These are phyloP conservation scores for Chamaecyparis obtusa DNA, from an alignment of 75 land plant species.

Conservation along the genomic window DNA sequence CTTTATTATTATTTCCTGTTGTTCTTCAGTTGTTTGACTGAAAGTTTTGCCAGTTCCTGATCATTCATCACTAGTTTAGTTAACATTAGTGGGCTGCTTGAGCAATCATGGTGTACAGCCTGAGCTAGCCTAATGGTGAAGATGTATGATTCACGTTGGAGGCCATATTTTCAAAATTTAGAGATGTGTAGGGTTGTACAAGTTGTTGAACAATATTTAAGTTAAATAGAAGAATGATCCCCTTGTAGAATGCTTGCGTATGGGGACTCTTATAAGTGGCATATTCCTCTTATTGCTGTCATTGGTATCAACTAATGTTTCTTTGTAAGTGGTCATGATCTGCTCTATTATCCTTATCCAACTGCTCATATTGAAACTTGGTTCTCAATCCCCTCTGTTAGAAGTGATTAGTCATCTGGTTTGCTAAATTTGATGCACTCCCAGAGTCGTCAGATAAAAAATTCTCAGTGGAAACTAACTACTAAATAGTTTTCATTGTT, in stretches of 20 bases:
- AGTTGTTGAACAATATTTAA: too few species aligned
- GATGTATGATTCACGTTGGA: too few species aligned
- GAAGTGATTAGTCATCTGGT: neutral
- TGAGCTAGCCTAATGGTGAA: too few species aligned
- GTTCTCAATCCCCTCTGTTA: neutral
- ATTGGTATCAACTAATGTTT: neutral
- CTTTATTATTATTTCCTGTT: neutral
- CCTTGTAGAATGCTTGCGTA: too few species aligned
- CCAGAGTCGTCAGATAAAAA: neutral
- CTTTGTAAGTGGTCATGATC: neutral
- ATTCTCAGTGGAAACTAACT: neutral
- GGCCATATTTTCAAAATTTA: too few species aligned
- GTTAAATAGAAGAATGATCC: too few species aligned
- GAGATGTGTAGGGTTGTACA: too few species aligned
- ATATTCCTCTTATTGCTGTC: neutral
- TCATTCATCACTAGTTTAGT: neutral
- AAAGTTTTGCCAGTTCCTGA: neutral
- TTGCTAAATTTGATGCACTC: neutral
- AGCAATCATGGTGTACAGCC: neutral
- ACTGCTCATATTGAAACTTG: neutral
- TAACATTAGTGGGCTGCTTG: neutral
- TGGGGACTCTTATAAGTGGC: neutral
- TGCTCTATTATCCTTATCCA: neutral
- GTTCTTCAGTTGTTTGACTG: neutral
- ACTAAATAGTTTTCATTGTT: neutral